Conservation (phyloP, 2,329 filamentous ascomycete species). For the Sporothrix pallida region DNA sequence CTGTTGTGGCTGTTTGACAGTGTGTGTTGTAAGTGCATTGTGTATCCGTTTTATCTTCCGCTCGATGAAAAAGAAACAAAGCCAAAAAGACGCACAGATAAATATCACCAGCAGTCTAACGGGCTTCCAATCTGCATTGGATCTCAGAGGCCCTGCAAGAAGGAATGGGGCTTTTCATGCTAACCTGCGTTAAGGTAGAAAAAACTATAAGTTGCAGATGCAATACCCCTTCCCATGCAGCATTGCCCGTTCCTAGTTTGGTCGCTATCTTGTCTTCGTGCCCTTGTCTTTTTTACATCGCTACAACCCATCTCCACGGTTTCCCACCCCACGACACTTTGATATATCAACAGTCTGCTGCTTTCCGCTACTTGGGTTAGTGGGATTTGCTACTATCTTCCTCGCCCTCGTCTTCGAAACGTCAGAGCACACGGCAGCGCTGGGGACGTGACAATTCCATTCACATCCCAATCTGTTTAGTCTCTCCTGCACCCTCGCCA, state of each 20-base stretch:
- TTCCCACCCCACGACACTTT: conserved; percentile 8
- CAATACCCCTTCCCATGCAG: conserved; percentile 7
- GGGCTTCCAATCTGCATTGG: neutral
- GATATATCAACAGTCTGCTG: conserved; percentile 10
- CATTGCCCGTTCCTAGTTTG: conserved; percentile 20
- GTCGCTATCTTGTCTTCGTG: conserved; percentile 5
- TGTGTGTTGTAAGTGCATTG: conserved; percentile 24
- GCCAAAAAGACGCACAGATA: neutral
- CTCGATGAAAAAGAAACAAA: neutral
- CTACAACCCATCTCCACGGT: conserved; percentile 10
- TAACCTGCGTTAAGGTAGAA: neutral
- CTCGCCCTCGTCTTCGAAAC: neutral
- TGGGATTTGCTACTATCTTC: neutral
- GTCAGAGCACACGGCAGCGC: conserved; percentile 32
- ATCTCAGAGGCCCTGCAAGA: neutral
- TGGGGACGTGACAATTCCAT: conserved; percentile 23
- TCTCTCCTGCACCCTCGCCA: neutral
- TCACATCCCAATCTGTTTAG: conserved; percentile 29
- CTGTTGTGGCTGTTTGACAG: neutral
- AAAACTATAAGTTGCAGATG: conserved; percentile 27
- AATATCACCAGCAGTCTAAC: neutral
- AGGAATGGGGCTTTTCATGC: neutral
- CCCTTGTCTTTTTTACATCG: conserved; percentile 8
- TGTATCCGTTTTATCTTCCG: neutral
- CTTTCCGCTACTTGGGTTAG: neutral